These are phyloP conservation scores for Euptelea pleiosperma DNA, from an alignment of 164 flowering plant genomes.

Conservation along the genomic window DNA sequence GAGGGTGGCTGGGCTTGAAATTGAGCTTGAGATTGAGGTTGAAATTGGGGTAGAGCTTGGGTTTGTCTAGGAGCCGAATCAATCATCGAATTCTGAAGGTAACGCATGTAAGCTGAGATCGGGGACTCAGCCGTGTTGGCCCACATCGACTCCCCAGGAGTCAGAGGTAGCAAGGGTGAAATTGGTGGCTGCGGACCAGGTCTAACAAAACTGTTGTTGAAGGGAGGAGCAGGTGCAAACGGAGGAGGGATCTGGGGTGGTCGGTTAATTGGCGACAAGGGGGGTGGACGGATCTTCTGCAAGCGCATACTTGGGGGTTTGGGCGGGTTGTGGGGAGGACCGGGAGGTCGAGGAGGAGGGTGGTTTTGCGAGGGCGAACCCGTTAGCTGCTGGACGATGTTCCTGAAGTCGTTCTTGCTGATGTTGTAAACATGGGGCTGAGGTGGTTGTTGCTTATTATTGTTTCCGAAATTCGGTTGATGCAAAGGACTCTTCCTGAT, in stretches of 20 bases:
- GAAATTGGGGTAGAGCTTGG: slow-evolving; percentile 12
- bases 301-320: slow-evolving; percentile 65
- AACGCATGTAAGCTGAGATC: slow-evolving; percentile 84
- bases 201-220: slow-evolving; percentile 33
- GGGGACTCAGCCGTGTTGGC: slow-evolving; percentile 72
- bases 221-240: slow-evolving; percentile 25
- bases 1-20: slow-evolving; percentile 24
- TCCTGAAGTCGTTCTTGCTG: slow-evolving; percentile 87
- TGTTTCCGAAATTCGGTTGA: slow-evolving; percentile 62
- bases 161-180: slow-evolving; percentile 26
- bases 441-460: slow-evolving; percentile 55
- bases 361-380: slow-evolving; percentile 84
- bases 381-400: slow-evolving; percentile 85
- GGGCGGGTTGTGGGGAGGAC: slow-evolving; percentile 61
- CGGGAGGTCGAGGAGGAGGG: slow-evolving; percentile 28
- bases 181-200: slow-evolving; percentile 38
- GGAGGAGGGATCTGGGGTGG: slow-evolving; percentile 34
- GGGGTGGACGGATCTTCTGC: slow-evolving; percentile 87
- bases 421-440: slow-evolving; percentile 95
- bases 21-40: slow-evolving; percentile 12
- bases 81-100: slow-evolving; percentile 64
- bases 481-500: slow-evolving; percentile 89
- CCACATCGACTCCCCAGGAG: slow-evolving; percentile 47
- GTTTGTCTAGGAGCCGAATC: slow-evolving; percentile 44
- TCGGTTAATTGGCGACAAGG: slow-evolving; percentile 57